Conservation (phyloP, 495 filamentous ascomycete species). For the Amorphotheca resinae region DNA sequence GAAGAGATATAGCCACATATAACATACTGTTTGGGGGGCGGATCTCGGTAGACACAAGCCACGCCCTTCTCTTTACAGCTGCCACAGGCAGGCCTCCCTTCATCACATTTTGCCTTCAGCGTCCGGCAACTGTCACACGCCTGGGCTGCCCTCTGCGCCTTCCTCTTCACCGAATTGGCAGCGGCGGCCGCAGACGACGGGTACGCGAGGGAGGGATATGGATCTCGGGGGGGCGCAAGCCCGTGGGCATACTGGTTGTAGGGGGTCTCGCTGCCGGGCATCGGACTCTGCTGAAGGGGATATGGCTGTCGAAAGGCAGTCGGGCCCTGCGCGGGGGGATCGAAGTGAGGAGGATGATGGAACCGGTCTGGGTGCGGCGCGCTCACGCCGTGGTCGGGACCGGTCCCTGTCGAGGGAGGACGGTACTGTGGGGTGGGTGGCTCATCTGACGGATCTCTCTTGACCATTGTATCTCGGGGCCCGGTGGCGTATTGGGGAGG, state of each 20-base stretch:
- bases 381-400: slow-evolving; percentile 9
- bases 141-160: slow-evolving; percentile 26
- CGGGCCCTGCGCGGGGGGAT: slow-evolving; percentile 4
- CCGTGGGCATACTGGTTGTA: slow-evolving; percentile 29
- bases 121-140: slow-evolving; percentile 56
- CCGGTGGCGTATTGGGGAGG: slow-evolving; percentile 25
- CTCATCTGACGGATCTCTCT: slow-evolving; percentile 37
- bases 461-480: slow-evolving; percentile 34
- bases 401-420: slow-evolving; percentile 12
- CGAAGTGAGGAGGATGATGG: slow-evolving; percentile 21
- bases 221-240: slow-evolving; percentile 5
- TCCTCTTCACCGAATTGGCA: slow-evolving; percentile 5
- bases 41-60: slow-evolving; percentile 52
- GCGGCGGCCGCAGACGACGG: not conserved
- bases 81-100: slow-evolving; percentile 43
- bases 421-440: slow-evolving; percentile 12
- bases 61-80: slow-evolving; percentile 44
- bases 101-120: slow-evolving; percentile 62
- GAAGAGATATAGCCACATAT: too few relatives aligned
- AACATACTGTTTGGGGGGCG: slow-evolving; percentile 54
- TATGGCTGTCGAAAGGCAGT: slow-evolving; percentile 12
- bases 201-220: slow-evolving; percentile 8
- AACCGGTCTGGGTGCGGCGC: slow-evolving; percentile 6
- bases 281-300: slow-evolving; percentile 29
- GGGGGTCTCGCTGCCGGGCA: slow-evolving; percentile 26